phyloP scores from a whole-genome alignment of 768 basidiomycete species.

The Termitomyces sp. region DNA sequence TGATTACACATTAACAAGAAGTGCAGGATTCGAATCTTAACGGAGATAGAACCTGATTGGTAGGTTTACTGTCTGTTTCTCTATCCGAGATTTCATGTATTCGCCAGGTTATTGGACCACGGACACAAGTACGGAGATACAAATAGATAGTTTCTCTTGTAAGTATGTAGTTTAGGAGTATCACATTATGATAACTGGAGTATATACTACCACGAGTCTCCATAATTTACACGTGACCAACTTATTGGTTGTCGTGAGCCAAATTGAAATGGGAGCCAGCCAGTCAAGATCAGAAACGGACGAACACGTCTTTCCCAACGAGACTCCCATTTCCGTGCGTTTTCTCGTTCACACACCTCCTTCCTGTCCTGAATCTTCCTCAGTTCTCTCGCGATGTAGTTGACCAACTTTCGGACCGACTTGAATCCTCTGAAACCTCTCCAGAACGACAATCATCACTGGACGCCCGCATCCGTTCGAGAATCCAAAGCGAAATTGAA shows the following conservation, averaged over 20 bases:
- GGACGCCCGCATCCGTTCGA: conserved; percentile 68
- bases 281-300: conserved; percentile 59
- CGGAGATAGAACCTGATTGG: conserved; percentile 97
- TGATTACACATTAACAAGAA: conserved; percentile 12
- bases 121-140: conserved; percentile 25
- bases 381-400: conserved; percentile 87
- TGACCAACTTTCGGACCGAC: conserved; percentile 68
- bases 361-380: neutral
- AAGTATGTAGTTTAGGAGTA: too few species aligned
- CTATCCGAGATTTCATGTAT: neutral
- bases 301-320: conserved; percentile 55
- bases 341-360: neutral
- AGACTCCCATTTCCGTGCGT: conserved; percentile 52
- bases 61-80: conserved; percentile 20
- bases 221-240: neutral
- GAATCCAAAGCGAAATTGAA: conserved; percentile 66
- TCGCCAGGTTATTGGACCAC: conserved; percentile 30
- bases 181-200: too few species aligned
- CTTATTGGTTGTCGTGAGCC: neutral
- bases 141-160: neutral
- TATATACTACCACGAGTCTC: too few species aligned
- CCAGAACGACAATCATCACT: conserved; percentile 70
- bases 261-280: conserved; percentile 76
- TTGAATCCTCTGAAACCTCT: conserved; percentile 54
- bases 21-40: conserved; percentile 82